phyloP scores from a whole-genome alignment of 2,329 filamentous ascomycete species.

The Trichoderma endophyticum region DNA sequence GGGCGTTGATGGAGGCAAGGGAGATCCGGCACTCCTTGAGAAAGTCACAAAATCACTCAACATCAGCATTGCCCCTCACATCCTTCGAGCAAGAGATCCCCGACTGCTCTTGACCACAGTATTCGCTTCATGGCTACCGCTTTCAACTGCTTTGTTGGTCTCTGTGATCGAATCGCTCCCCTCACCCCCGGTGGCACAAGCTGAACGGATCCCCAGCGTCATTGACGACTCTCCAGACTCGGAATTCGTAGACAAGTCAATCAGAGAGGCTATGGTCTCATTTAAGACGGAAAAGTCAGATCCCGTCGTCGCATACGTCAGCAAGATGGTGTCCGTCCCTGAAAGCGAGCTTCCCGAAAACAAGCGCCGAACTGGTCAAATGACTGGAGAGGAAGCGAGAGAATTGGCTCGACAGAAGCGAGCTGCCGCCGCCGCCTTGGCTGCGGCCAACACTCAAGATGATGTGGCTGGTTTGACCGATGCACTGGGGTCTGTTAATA shows the following conservation, averaged over 20 bases:
- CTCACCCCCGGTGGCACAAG: constrained; percentile 76
- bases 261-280: constrained; percentile 77
- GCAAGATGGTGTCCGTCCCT: constrained; percentile 95
- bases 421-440: constrained; percentile 79
- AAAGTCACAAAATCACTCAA: constrained; percentile 93
- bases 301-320: constrained; percentile 90
- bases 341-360: constrained; percentile 90
- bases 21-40: constrained; percentile 77
- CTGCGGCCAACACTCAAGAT: constrained; percentile 54
- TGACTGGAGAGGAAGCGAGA: constrained; percentile 85
- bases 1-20: constrained; percentile 76
- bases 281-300: constrained; percentile 70
- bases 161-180: constrained; percentile 92
- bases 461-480: constrained; percentile 56
- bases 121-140: constrained; percentile 84
- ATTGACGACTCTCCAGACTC: constrained; percentile 77
- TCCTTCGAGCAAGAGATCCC: constrained; percentile 79
- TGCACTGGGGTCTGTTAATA: constrained; percentile 57
- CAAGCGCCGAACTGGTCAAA: constrained; percentile 65
- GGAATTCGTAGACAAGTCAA: constrained; percentile 61
- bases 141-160: constrained; percentile 88
- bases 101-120: constrained; percentile 79
- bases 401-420: constrained; percentile 85
- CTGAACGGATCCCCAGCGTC: constrained; percentile 72
- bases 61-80: constrained; percentile 78